Percentiles rank a stretch among this genome's conserved stretches.
Conservation (phyloP, 345 rosid genomes). For the Populus simonii region DNA sequence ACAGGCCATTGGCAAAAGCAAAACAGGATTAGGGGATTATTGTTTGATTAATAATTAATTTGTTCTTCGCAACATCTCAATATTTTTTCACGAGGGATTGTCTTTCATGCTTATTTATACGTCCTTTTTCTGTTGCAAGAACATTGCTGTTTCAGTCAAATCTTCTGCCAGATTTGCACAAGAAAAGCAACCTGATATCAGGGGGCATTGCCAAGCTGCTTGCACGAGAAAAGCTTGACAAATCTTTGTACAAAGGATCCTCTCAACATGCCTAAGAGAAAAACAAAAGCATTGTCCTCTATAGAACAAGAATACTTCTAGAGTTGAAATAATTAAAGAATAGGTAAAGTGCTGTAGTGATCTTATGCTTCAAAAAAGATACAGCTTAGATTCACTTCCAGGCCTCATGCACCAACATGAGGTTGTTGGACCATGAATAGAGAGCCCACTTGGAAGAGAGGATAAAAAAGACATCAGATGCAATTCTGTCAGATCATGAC, state of each 20-base stretch:
- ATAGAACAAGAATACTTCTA: slow-evolving; percentile 30
- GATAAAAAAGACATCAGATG: neutral
- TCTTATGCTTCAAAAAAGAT: slow-evolving; percentile 22
- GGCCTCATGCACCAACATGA: slow-evolving; percentile 42
- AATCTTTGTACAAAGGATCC: slow-evolving; percentile 35
- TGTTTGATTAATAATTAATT: no score
- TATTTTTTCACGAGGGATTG: neutral
- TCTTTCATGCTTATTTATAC: neutral
- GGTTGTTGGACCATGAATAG: slow-evolving; percentile 30
- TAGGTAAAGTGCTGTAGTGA: slow-evolving; percentile 19
- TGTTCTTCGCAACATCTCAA: neutral
- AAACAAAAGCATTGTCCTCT: slow-evolving; percentile 21
- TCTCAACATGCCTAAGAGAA: slow-evolving; percentile 8
- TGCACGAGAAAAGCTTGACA: slow-evolving; percentile 27
- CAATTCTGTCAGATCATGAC: slow-evolving; percentile 21
- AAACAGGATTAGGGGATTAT: no score
- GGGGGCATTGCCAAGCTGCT: slow-evolving; percentile 20
- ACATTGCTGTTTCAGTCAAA: neutral
- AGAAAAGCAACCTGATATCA: slow-evolving; percentile 3
- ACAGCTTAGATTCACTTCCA: slow-evolving; percentile 34
- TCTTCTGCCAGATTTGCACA: neutral
- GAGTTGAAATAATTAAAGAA: neutral
- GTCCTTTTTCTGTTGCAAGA: neutral
- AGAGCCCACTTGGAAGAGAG: slow-evolving; percentile 13
- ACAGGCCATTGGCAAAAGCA: neutral